Base-by-base conservation (phyloP, 371 early-diverging fungal genomes). In the Saksenaea vasiformis region DNA sequence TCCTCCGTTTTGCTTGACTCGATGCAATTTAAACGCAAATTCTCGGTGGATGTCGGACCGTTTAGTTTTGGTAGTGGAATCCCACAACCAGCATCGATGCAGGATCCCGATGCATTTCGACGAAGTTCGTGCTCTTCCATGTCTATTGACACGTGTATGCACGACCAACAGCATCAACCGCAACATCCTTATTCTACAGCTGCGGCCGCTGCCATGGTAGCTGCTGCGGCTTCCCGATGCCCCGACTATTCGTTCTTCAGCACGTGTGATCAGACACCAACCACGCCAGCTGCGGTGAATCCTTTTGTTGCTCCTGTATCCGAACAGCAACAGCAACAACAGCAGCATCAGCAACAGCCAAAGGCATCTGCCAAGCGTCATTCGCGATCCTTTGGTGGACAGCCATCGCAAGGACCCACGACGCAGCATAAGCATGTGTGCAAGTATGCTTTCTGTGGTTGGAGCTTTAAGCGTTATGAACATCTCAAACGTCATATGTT, bases 401-500 rank as follows among this genome's bases (percentile, higher is more conserved):
- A 71, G 11, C 64, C 62, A 54, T 39, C 71, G 54, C 64, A 74
- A n/a, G 76, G 64, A 5, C 76, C 77, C 15, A 62, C 61, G 51
- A 64, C 72, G 26, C 72, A 74, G 36, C 75, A 78, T 44, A 74
- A 74, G 43, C 77, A 77, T 56, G 68, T 60, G 35, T 72, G 69
- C 61, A 72, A 31, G 19, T 80, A 75, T 60, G 84, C 84, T 17
- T 76, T 78, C 4, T 87, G 88, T 57, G 70, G 74, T 9, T 85
- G 85, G 86, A 84, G 84, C 55, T 87, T 87, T 56, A 94, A 93
- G 71, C 79, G 95, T 8, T 90, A 83, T 70, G 95, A 95, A 66
- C 94, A 95, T 74, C 73, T 95, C 43, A 91, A 93, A 63, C 73
- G 96, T 22, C 95, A 93, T 67, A 85, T 87, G 82, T 68, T 91